Percentiles rank a stretch among this genome's conserved stretches.
Conservation (phyloP, 2,329 filamentous ascomycete species). For the Fusarium graminum region DNA sequence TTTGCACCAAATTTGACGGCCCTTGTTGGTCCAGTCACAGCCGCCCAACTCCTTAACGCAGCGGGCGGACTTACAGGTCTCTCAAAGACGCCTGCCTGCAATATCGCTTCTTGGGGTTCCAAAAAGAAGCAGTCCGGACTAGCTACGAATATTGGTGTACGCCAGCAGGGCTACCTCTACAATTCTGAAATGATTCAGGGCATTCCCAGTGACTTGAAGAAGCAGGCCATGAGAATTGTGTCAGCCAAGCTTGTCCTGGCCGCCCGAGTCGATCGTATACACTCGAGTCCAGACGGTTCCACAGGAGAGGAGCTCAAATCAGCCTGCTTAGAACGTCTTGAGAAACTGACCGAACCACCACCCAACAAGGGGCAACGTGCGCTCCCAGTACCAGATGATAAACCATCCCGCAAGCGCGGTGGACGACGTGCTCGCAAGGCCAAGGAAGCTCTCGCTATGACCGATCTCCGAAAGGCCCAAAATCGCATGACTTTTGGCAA, state of each 20-base stretch:
- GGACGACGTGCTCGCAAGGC: conserved; percentile 91
- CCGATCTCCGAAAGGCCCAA: conserved; percentile 93
- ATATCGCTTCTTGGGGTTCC: conserved; percentile 89
- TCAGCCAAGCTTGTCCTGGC: conserved; percentile 95
- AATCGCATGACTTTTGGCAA: conserved; percentile 97
- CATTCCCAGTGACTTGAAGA: conserved; percentile 88
- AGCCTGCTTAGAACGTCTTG: conserved; percentile 85
- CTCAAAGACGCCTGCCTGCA: conserved; percentile 93
- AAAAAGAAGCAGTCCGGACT: conserved; percentile 88
- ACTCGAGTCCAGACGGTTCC: conserved; percentile 83
- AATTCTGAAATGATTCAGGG: conserved; percentile 89
- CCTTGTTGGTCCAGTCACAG: conserved; percentile 90
- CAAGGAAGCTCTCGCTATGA: conserved; percentile 97
- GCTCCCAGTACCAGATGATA: conserved; percentile 93
- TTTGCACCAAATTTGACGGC: conserved; percentile 95
- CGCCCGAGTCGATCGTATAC: conserved; percentile 88
- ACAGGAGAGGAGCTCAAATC: conserved; percentile 85
- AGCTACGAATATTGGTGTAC: conserved; percentile 90
- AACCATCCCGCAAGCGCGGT: conserved; percentile 91
- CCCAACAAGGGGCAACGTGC: conserved; percentile 90
- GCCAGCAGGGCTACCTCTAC: conserved; percentile 94
- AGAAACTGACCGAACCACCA: conserved; percentile 92
- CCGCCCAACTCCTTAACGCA: conserved; percentile 95
- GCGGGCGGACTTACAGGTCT: conserved; percentile 89
- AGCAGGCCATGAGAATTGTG: conserved; percentile 94